phyloP scores from a whole-genome alignment of 2,329 filamentous ascomycete genomes.

The Hypoxylon sp. region DNA sequence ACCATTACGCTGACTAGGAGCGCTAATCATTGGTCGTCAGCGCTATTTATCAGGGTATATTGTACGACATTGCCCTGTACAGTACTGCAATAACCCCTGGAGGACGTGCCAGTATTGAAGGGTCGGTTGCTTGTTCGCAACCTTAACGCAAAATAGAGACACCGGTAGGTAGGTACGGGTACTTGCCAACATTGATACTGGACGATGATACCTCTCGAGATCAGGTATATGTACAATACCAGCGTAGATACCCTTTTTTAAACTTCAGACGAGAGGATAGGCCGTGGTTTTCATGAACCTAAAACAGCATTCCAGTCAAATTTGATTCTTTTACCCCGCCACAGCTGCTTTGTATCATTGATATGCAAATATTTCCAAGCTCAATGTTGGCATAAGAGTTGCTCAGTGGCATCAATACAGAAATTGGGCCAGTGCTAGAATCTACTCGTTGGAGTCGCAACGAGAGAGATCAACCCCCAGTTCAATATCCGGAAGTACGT shows the following conservation, averaged over 20 bases:
- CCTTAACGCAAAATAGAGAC: constrained; percentile 15
- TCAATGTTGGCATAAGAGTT: constrained; percentile 1
- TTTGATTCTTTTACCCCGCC: constrained; percentile 3
- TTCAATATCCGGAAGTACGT: constrained; percentile 12
- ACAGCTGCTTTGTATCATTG: background rate
- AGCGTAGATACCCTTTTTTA: constrained; percentile 18
- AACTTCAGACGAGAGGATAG: constrained; percentile 17
- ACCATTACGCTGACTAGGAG: constrained; percentile 11
- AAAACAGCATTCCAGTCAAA: constrained; percentile 7
- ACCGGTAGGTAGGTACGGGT: constrained; percentile 14
- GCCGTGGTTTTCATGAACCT: constrained; percentile 19
- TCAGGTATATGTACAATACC: constrained; percentile 11
- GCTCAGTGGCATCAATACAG: constrained; percentile 9
- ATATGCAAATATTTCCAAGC: background rate
- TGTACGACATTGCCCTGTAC: constrained; percentile 26
- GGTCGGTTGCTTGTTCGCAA: constrained; percentile 17
- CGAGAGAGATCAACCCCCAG: constrained; percentile 17
- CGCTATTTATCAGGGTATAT: constrained; percentile 22
- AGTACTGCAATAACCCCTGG: constrained; percentile 5
- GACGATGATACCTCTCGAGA: background rate
- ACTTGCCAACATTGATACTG: constrained; percentile 15
- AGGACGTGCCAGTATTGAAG: constrained; percentile 13
- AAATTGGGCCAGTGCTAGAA: constrained; percentile 9
- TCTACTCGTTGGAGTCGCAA: constrained; percentile 15
- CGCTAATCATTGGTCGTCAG: constrained; percentile 28